phyloP scores from a whole-genome alignment of 257 asterid genomes.

The Rhazya stricta region DNA sequence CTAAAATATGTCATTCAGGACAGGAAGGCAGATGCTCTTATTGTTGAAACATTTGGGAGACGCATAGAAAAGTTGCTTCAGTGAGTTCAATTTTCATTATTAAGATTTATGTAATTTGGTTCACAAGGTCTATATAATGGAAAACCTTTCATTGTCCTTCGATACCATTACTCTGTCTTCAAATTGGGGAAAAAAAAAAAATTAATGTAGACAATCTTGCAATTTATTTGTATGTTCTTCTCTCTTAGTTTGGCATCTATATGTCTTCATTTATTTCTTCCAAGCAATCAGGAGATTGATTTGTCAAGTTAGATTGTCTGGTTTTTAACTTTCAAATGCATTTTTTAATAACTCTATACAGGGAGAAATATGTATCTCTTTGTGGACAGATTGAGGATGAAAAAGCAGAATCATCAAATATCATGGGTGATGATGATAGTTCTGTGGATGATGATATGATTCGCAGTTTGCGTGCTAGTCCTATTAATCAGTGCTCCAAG shows the following conservation, averaged over 20 bases:
- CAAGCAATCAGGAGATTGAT: not conserved
- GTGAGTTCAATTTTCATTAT: constrained; percentile 48
- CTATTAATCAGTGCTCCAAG: constrained; percentile 70
- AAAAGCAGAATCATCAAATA: constrained; percentile 42
- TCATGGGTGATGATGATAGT: constrained; percentile 61
- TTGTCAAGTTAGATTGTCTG: not conserved
- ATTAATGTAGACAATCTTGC: not conserved
- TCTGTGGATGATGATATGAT: constrained; percentile 68
- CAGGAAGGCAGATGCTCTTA: constrained; percentile 96
- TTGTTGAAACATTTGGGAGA: constrained; percentile 95
- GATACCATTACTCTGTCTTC: not conserved
- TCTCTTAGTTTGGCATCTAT: not conserved
- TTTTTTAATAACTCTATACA: constrained; percentile 38
- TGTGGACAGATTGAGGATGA: constrained; percentile 94
- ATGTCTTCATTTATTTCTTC: not conserved
- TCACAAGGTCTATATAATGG: not conserved
- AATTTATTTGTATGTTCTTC: not conserved
- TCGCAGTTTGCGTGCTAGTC: constrained; percentile 93
- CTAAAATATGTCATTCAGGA: constrained; percentile 81
- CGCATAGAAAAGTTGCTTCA: constrained; percentile 91
- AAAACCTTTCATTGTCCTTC: constrained; percentile 9
- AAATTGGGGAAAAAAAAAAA: not conserved
- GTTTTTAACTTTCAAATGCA: constrained; percentile 20
- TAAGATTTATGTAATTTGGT: constrained; percentile 1
- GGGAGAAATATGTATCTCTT: constrained; percentile 88